phyloP scores from a whole-genome alignment of 148 eudicot genomes.

The Drosera capensis region DNA sequence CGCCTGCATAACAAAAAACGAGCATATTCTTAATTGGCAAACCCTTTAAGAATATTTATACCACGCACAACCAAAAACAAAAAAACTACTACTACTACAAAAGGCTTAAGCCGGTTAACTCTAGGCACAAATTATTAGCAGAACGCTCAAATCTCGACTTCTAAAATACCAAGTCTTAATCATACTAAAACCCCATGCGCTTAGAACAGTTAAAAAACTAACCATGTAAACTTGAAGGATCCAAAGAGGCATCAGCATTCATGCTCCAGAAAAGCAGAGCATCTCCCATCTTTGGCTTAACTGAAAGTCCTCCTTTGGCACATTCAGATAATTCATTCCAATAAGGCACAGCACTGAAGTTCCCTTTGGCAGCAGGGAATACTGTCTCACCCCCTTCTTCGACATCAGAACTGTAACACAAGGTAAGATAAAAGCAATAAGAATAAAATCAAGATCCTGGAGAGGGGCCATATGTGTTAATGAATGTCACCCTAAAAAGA shows the following conservation, averaged over 20 bases:
- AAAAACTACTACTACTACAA: neutral
- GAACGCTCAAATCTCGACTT: no score
- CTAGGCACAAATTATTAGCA: no score
- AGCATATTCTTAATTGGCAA: neutral
- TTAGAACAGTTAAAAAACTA: constrained; percentile 12
- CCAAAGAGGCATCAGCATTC: constrained; percentile 82
- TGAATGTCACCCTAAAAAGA: neutral
- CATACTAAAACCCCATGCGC: neutral
- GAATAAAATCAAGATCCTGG: neutral
- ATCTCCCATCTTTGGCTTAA: constrained; percentile 80
- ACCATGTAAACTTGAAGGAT: constrained; percentile 91
- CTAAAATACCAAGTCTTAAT: neutral
- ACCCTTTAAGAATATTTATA: neutral
- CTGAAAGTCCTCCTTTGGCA: constrained; percentile 77
- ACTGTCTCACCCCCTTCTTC: constrained; percentile 98
- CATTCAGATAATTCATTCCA: constrained; percentile 90
- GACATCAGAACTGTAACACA: constrained; percentile 61
- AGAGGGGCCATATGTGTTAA: neutral
- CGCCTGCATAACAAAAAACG: constrained; percentile 26
- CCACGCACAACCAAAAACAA: neutral
- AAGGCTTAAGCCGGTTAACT: neutral
- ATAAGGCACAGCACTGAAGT: constrained; percentile 54
- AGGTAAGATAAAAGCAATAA: neutral
- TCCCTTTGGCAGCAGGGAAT: constrained; percentile 76
- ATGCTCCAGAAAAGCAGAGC: constrained; percentile 97